Base-by-base conservation (phyloP, 2,329 filamentous ascomycete species). In the Elsinoe australis region DNA sequence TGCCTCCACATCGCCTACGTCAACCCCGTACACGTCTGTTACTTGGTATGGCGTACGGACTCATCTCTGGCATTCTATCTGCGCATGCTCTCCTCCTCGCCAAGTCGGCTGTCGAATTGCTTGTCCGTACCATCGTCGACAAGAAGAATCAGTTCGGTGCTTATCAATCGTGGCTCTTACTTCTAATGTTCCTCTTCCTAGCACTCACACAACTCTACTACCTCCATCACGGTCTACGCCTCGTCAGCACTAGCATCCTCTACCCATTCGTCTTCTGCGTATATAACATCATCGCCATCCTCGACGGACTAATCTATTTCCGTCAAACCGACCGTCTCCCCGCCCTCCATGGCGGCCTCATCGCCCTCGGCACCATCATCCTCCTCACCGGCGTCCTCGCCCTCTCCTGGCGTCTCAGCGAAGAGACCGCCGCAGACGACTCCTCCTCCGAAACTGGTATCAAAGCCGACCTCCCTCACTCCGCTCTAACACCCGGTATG, bases 201-300 rank as follows among this genome's bases (percentile, higher is more conserved):
- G 90, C 92, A 3, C 75, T 98, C 35, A 85, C 82, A 35, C 92
- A 98, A 66, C 77, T 98, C 4, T 98, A 95, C 68, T 96, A 94
- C 66, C 79, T 98, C 52, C 92, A 98, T 63, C 80, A 87, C 34
- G 92, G 92, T 47, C 75, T 98, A 53, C 95, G 95, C 67, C 76
- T 98, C 46, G 88, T 94, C 65, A 95, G 89, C 48, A 96, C 92
- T 17, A 95, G 87, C 59, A 84, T 96, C 53, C 75, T 98, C 56
- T 98, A 98, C 66, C 92, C 92, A 4, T 82, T 96, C 58, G 89
- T 96, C 31, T 98, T 98, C 68, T 98, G 92, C 74, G 80, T 96
- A 55, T 98, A 96, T 75, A 98, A 98, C 73, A 95, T 98, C 60
- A 89, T 96, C 61, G 92, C 92, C 55, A 98, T 98, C 57, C 73